Conservation (phyloP, 176 grass and related monocot genomes). For the Paspalum vaginatum region DNA sequence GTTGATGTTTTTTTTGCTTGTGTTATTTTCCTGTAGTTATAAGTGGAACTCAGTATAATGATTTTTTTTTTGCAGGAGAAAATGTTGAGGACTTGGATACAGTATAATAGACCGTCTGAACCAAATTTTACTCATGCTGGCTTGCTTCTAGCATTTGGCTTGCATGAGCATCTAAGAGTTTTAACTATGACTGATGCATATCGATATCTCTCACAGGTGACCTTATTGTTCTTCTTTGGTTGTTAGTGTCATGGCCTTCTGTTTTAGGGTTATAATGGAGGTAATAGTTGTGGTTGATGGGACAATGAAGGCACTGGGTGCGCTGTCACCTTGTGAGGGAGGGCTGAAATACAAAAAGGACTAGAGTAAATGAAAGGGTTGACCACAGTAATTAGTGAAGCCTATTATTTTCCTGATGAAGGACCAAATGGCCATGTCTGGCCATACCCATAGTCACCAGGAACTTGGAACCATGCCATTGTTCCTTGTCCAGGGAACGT, state of each 20-base stretch:
- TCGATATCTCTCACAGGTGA: slow-evolving; percentile 89
- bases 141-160: slow-evolving; percentile 89
- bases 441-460: not conserved
- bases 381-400: not conserved
- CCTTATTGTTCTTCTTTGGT: slow-evolving; percentile 30
- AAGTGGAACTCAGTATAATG: slow-evolving; percentile 34
- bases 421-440: not conserved
- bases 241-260: not conserved
- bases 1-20: slow-evolving; percentile 8
- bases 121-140: slow-evolving; percentile 95
- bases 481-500: too few relatives aligned
- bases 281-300: not conserved
- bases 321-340: not conserved
- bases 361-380: not conserved
- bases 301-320: not conserved
- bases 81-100: slow-evolving; percentile 97
- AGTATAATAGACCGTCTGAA: slow-evolving; percentile 90
- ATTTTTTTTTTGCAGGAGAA: slow-evolving; percentile 65
- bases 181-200: slow-evolving; percentile 84
- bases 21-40: slow-evolving; percentile 36
- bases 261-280: not conserved
- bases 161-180: slow-evolving; percentile 84
- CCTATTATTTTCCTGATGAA: not conserved
- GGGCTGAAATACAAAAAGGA: not conserved
- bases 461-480: too few relatives aligned